phyloP scores from a whole-genome alignment of 2,329 filamentous ascomycete genomes.

The Monilinia polystroma region DNA sequence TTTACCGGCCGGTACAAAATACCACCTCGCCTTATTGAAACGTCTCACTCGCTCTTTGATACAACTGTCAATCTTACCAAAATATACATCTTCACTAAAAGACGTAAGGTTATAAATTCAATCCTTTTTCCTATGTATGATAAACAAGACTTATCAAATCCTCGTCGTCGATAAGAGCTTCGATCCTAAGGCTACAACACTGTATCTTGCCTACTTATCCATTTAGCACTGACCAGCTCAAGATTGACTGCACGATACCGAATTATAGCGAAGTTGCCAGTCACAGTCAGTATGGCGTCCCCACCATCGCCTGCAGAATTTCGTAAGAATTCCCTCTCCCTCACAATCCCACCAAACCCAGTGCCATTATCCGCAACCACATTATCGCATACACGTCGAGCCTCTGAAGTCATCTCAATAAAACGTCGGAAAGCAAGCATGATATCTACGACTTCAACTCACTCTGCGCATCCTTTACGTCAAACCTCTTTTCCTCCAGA shows the following conservation, averaged over 20 bases:
- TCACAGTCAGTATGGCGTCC: constrained; percentile 35
- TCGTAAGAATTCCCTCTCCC: constrained; percentile 51
- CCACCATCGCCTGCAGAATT: constrained; percentile 35
- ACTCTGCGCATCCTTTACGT: constrained; percentile 66
- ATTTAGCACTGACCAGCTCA: constrained; percentile 3
- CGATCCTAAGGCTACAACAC: neutral
- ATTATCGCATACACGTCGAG: constrained; percentile 54
- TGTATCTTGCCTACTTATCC: neutral
- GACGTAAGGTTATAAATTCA: neutral
- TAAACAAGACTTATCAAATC: neutral
- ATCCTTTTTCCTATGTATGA: neutral
- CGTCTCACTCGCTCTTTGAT: too few relatives aligned
- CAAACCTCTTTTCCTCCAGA: constrained; percentile 80
- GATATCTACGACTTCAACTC: constrained; percentile 53
- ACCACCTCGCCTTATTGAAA: too few relatives aligned
- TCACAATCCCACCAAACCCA: constrained; percentile 46
- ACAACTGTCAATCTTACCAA: too few relatives aligned
- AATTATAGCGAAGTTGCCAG: neutral
- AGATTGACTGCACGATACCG: neutral
- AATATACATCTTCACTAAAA: too few relatives aligned
- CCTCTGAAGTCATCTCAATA: constrained; percentile 48
- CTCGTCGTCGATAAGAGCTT: constrained; percentile 3
- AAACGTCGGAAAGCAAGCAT: constrained; percentile 73
- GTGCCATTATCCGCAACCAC: constrained; percentile 51
- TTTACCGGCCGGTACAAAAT: too few relatives aligned